Conservation (phyloP, 345 rosid genomes). For the Salix brachista region DNA sequence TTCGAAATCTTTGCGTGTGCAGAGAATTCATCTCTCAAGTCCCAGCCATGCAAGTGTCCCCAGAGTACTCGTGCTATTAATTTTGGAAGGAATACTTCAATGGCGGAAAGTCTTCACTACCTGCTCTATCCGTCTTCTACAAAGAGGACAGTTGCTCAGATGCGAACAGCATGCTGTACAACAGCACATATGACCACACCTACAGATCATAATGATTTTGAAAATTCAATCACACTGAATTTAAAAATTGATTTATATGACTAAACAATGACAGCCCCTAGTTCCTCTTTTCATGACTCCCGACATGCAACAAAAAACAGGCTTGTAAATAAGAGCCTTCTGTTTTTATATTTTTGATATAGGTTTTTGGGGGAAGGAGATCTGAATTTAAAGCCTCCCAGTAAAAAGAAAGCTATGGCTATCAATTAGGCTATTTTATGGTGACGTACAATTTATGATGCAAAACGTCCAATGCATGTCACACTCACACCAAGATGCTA, state of each 20-base stretch:
- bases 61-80: background rate
- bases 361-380: too few species aligned
- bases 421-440: too few species aligned
- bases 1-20: background rate
- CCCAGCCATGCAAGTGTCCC: background rate
- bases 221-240: background rate
- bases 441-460: too few species aligned
- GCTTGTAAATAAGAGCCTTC: too few species aligned
- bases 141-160: constrained; percentile 76
- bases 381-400: too few species aligned
- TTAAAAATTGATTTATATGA: background rate
- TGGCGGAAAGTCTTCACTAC: constrained; percentile 83
- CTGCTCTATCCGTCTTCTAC: constrained; percentile 78
- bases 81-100: constrained; percentile 25
- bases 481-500: too few species aligned
- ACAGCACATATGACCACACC: constrained; percentile 99
- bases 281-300: too few species aligned
- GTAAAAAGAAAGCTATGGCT: too few species aligned
- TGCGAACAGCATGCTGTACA: constrained; percentile 70
- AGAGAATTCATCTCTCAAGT: background rate
- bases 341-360: too few species aligned
- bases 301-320: too few species aligned
- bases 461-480: too few species aligned
- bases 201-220: constrained; percentile 26
- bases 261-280: too few species aligned